A percentile compares a stretch with the other conserved stretches of the same genome.
Evolutionary conservation across 2,329 filamentous ascomycete genomes (phyloP).

Genomic region (Falciphora oryzae): DNA sequence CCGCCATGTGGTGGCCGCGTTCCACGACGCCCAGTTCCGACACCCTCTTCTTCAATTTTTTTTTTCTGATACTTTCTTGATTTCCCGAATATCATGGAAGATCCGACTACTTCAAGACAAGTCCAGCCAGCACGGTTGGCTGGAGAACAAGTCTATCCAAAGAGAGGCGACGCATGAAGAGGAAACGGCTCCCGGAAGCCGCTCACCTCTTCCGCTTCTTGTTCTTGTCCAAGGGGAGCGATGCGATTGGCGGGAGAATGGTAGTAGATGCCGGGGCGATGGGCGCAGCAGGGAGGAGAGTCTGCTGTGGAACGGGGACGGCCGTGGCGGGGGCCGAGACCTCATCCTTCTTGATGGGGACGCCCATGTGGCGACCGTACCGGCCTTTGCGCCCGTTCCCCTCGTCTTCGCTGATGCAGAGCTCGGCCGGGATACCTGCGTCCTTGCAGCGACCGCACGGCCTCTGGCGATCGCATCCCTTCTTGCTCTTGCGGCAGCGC

Average conservation of each 20-base stretch:
- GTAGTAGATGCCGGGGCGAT: conserved; percentile 26
- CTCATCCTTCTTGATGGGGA: conserved; percentile 56
- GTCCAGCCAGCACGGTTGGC: background rate
- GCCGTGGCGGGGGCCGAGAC: conserved; percentile 26
- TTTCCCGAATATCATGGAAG: background rate
- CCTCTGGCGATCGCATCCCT: conserved; percentile 93
- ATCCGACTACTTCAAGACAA: conserved; percentile 9
- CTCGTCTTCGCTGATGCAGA: conserved; percentile 96
- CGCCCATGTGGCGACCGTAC: conserved; percentile 70
- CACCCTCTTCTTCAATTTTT: background rate
- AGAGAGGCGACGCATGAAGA: background rate
- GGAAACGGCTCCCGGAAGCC: background rate
- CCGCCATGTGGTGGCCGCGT: background rate
- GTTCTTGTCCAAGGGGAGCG: conserved; percentile 40
- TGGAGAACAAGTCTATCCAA: conserved; percentile 9
- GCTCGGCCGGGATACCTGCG: conserved; percentile 85
- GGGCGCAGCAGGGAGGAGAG: conserved; percentile 39
- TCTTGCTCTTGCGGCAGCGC: conserved; percentile 98
- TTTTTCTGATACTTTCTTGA: conserved; percentile 4
- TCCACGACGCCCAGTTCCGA: background rate
- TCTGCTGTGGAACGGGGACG: conserved; percentile 25
- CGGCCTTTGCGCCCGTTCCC: conserved; percentile 94
- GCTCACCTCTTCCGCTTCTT: conserved; percentile 56
- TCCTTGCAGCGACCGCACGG: conserved; percentile 95
- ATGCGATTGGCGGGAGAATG: conserved; percentile 15